Conservation (phyloP, 2,329 filamentous ascomycete genomes). For the Colletotrichum trifolii region DNA sequence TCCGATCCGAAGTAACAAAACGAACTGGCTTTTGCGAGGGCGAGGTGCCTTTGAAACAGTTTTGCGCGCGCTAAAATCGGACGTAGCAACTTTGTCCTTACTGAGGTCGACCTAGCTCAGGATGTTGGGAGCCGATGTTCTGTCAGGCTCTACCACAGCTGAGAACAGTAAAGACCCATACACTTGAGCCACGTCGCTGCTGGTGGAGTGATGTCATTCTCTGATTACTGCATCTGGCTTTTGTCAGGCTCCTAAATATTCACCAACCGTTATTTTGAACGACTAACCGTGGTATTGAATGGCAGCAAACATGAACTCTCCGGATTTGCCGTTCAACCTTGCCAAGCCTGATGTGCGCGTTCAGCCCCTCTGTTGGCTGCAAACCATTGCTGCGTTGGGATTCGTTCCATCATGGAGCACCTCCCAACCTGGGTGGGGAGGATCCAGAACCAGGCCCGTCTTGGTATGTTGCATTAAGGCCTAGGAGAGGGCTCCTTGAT, state of each 20-base stretch:
- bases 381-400: conserved; percentile 18
- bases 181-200: conserved; percentile 17
- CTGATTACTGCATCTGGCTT: not conserved
- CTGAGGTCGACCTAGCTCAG: conserved; percentile 18
- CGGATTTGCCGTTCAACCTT: not conserved
- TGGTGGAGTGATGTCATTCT: conserved; percentile 30
- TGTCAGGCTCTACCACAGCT: conserved; percentile 21
- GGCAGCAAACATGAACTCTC: not conserved
- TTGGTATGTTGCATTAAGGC: too few relatives aligned
- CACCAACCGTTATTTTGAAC: not conserved
- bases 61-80: conserved; percentile 24
- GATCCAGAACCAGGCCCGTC: not conserved
- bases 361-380: conserved; percentile 19
- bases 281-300: not conserved
- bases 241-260: not conserved
- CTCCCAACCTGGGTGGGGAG: not conserved
- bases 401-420: not conserved
- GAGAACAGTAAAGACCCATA: not conserved
- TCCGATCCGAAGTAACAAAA: conserved; percentile 1
- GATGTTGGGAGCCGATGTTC: conserved; percentile 18
- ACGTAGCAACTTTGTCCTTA: conserved; percentile 4
- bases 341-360: not conserved
- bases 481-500: too few relatives aligned
- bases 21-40: conserved; percentile 28
- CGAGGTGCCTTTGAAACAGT: conserved; percentile 21